Evolutionary conservation across 2,329 filamentous ascomycete genomes (phyloP), one percentile per base, ranked within the genome.

Genomic region (Penicillium italicum): DNA sequence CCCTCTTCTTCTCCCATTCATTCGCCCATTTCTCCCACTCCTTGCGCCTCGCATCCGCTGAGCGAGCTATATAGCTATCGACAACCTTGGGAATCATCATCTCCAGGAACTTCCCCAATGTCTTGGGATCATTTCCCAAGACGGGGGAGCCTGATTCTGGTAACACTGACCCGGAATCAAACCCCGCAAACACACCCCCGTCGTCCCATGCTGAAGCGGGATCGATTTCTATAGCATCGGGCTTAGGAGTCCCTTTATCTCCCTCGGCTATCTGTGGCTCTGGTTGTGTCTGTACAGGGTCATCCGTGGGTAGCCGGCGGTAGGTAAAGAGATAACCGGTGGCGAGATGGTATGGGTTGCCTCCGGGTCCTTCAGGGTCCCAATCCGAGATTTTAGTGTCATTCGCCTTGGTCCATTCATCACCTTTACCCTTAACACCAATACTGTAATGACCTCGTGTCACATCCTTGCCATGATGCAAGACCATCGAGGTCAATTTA

Each of bases 401-500:
- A 5, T 16, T 22, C 0, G 51, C 20, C 61, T 33, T 66, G 5
- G 43, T 52, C 69, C 67, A 70, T 20, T 43, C 24, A 5, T 33
- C 44, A 16, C 48, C 46, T 11, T 58, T 54, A 5, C 58, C 56
- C 57, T 64, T 67, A 41, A 66, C 61, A n/a, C 50, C 55, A 24
- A 58, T 52, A 5, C 22, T 58, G 50, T 69, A 71, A 54, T 72
- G 68, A 1, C 66, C 68, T 8, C 4, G 1, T 0, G 5, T 3
- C 1, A 44, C 16, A 4, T n/a, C 37, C 2, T 2, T 0, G n/a
- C 37, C 22, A 3, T n/a, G 11, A 44, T 68, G 69, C 18, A 66
- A 51, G 24, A 68, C 55, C 22, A 72, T 56, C 1, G 62, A 61
- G 28, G 62, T 64, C 10, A 71, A 60, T 38, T 65, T 59, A 53